These are phyloP conservation scores for Acmispon strigosus DNA, from an alignment of 306 rosid genomes.

Conservation along the genomic window DNA sequence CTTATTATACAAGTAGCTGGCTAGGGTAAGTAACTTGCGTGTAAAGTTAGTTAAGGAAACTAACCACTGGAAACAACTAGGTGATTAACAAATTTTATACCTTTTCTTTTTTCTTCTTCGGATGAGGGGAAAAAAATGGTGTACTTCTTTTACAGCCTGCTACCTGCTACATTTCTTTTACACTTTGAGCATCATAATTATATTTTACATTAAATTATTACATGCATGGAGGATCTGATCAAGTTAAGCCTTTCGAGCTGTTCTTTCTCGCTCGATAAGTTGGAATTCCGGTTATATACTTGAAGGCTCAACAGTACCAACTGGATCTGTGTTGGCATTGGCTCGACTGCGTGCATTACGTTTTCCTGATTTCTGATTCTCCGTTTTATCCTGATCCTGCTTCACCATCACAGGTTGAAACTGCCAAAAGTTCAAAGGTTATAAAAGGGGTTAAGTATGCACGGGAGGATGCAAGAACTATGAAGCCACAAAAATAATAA, in stretches of 20 bases:
- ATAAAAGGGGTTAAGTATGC: too few relatives aligned
- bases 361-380: conserved; percentile 40
- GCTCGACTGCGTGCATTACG: conserved; percentile 30
- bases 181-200: background rate
- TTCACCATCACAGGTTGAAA: conserved; percentile 83
- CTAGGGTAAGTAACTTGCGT: too few relatives aligned
- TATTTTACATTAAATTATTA: background rate
- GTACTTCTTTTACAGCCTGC: background rate
- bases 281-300: background rate
- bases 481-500: background rate
- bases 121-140: background rate
- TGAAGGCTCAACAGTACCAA: conserved; percentile 51
- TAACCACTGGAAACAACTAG: too few relatives aligned
- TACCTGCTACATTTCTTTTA: background rate
- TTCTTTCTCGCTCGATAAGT: background rate
- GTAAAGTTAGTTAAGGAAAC: too few relatives aligned
- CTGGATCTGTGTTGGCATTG: conserved; percentile 41
- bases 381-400: conserved; percentile 49
- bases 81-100: too few relatives aligned
- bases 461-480: too few relatives aligned
- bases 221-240: background rate
- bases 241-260: background rate
- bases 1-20: too few relatives aligned
- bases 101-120: background rate
- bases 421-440: conserved; percentile 35